These are phyloP conservation scores for Avena eriantha DNA, from an alignment of 176 grass and related monocot species.

Conservation along the genomic window DNA sequence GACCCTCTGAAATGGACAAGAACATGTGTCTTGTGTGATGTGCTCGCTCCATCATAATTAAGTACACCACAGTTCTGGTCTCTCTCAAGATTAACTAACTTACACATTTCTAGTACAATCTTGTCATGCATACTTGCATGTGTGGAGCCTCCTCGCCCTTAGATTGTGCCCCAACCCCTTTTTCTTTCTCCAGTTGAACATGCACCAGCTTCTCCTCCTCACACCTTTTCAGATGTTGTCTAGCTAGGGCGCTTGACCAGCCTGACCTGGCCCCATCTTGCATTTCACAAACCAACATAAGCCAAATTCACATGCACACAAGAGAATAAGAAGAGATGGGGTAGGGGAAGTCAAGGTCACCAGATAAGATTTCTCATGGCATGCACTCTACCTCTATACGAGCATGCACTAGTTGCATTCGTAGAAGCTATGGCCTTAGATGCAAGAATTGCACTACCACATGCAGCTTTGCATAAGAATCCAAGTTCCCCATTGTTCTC, in stretches of 20 bases:
- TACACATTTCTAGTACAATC: conserved; percentile 39
- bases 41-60: conserved; percentile 57
- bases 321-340: conserved; percentile 12
- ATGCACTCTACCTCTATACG: conserved; percentile 36
- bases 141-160: conserved; percentile 50
- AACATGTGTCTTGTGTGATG: conserved; percentile 73
- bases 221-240: conserved; percentile 84
- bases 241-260: conserved; percentile 50
- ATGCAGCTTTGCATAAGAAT: conserved; percentile 54
- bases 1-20: conserved; percentile 70
- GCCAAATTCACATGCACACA: conserved; percentile 54
- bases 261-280: conserved; percentile 53
- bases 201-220: conserved; percentile 56
- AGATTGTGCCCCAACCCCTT: conserved; percentile 45
- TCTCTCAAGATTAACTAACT: conserved; percentile 49
- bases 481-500: conserved; percentile 51
- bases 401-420: conserved; percentile 41
- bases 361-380: conserved; percentile 53
- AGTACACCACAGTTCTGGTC: conserved; percentile 37
- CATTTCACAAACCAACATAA: conserved; percentile 45
- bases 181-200: conserved; percentile 36
- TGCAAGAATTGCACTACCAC: conserved; percentile 52
- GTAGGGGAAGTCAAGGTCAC: conserved; percentile 51
- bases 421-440: conserved; percentile 62
- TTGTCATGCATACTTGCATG: conserved; percentile 39